Conservation (phyloP, 331 rosid species). For the Telfairia occidentalis region DNA sequence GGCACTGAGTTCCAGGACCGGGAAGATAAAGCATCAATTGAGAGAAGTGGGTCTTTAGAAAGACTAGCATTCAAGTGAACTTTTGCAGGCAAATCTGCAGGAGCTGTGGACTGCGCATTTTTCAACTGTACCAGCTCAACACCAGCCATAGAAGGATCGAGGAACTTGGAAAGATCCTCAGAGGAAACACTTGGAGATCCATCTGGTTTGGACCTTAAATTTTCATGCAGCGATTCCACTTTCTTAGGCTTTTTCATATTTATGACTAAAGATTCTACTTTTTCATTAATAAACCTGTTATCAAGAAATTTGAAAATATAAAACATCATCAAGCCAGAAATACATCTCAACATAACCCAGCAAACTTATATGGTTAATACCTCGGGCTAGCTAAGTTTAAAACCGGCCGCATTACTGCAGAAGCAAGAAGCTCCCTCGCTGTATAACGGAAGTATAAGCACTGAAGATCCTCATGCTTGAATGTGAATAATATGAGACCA, state of each 20-base stretch:
- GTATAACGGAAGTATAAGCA: conserved; percentile 74
- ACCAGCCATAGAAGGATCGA: conserved; percentile 84
- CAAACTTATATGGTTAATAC: conserved; percentile 26
- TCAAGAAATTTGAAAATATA: conserved; percentile 16
- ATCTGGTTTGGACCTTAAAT: conserved; percentile 38
- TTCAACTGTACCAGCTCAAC: conserved; percentile 82
- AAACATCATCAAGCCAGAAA: conserved; percentile 11
- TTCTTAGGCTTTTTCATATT: conserved; percentile 56
- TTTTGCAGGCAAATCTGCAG: conserved; percentile 20
- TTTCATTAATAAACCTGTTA: conserved; percentile 89
- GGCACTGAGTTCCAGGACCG: conserved; percentile 63
- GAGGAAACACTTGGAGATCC: conserved; percentile 35
- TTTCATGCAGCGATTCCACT: conserved; percentile 26
- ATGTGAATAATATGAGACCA: conserved; percentile 69
- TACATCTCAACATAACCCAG: conserved; percentile 11
- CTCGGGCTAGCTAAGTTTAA: conserved; percentile 82
- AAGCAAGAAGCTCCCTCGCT: conserved; percentile 86
- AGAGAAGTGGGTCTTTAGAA: conserved; percentile 77
- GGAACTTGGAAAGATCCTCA: conserved; percentile 44
- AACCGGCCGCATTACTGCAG: conserved; percentile 91
- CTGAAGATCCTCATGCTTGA: conserved; percentile 74
- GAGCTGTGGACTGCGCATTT: conserved; percentile 39
- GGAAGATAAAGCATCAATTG: conserved; percentile 53
- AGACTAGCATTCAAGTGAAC: conserved; percentile 29
- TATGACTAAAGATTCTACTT: conserved; percentile 64